Conservation (phyloP, 1,284 basidiomycete genomes). For the Ustilago lituana region DNA sequence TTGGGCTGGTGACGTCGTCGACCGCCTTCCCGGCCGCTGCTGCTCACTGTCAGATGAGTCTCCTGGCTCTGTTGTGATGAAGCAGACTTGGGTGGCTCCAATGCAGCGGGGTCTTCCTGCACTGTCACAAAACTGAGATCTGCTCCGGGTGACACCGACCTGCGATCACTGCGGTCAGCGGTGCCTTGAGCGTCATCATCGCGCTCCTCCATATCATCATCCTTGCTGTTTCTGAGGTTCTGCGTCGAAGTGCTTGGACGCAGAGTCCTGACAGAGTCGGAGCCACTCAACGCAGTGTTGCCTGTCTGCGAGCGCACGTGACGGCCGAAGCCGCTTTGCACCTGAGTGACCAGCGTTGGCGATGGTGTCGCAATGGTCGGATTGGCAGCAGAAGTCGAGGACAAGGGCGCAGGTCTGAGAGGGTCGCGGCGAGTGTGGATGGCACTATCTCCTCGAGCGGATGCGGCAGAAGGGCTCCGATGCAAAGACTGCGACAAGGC, state of each 20-base stretch:
- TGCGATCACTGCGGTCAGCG: slow-evolving; percentile 26
- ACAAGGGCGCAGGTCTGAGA: slow-evolving; percentile 12
- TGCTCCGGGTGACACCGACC: slow-evolving; percentile 24
- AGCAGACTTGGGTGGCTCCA: slow-evolving; percentile 32
- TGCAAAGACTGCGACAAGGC: slow-evolving; percentile 37
- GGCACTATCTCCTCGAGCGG: slow-evolving; percentile 11
- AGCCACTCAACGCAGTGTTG: slow-evolving; percentile 27
- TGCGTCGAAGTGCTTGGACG: slow-evolving; percentile 52
- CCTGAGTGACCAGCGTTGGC: slow-evolving; percentile 37
- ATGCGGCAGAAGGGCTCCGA: slow-evolving; percentile 15
- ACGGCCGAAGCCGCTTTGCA: slow-evolving; percentile 44
- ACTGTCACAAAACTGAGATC: slow-evolving; percentile 36
- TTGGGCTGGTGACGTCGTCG: slow-evolving; percentile 48
- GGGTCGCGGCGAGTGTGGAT: slow-evolving; percentile 24
- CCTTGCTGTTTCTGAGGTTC: slow-evolving; percentile 30
- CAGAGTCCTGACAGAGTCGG: slow-evolving; percentile 53
- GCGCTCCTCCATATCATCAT: neutral
- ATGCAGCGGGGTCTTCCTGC: slow-evolving; percentile 20
- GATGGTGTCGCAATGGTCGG: slow-evolving; percentile 25
- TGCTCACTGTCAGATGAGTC: slow-evolving; percentile 33
- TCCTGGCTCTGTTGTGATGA: slow-evolving; percentile 46
- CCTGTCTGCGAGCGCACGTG: slow-evolving; percentile 44
- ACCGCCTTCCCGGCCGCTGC: slow-evolving; percentile 28
- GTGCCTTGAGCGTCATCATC: slow-evolving; percentile 3
- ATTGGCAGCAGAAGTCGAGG: slow-evolving; percentile 13